Evolutionary conservation across 306 rosid genomes (phyloP), one percentile per base, ranked within the genome.

Genomic region (Cajanus cajan): DNA sequence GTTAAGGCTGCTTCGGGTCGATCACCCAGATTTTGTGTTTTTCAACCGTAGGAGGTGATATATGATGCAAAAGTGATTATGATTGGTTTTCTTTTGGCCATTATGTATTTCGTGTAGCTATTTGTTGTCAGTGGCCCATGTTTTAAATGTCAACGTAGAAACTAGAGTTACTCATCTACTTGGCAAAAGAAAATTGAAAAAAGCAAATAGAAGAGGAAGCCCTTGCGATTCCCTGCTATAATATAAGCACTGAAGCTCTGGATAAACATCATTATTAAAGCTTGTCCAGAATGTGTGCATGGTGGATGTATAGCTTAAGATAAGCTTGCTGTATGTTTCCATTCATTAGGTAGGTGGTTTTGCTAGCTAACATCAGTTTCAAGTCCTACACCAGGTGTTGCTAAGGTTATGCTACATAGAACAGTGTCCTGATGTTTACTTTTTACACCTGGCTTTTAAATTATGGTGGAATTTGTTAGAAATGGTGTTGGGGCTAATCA

Each of bases 1-100:
- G 95, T 81, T 94, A 76, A 89, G 97, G 69, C 68, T 0, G 82
- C 96, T 15, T 83, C 84, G 76, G 68, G 98, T 90, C 86, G 82
- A 83, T 78, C 98, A 94, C 83, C 97, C 98, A 5, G 98, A 94
- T 88, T 92, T 94, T 84, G 64, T 84, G 84, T 94, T 94, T 84
- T 94, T 94, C 87, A 86, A 85, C 83, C 91, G 90, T 5, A 68
- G 87, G 77, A 68, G 87, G 74, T 73, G 51, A 57, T 43, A 63
- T 3, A n/a, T 41, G 41, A 37, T 37, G 0, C 7, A 4, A 24
- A 44, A 80, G 59, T 40, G 40, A 72, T 44, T 9, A 41, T 71
- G 34, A 63, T 44, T 18, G 16, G 62, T 68, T 78, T 76, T 47
- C 70, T 75, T 77, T 80, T 1, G 19, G 63, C 47, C 47, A 24